Evolutionary conservation across 192 early-diverging fungal genomes (phyloP).

Genomic region (Coemansia pectinata): DNA sequence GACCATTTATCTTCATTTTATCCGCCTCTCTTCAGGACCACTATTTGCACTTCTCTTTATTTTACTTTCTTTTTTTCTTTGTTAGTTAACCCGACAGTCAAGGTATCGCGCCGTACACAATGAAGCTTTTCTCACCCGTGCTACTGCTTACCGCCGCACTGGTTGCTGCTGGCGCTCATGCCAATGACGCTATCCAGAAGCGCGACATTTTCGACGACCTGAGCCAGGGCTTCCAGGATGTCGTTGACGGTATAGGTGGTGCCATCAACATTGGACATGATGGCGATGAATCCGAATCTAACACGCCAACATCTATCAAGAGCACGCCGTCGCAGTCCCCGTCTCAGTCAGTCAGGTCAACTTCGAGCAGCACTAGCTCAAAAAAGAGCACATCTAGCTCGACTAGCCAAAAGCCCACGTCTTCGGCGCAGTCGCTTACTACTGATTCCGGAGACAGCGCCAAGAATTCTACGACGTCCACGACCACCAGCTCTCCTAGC

Average conservation of each 20-base stretch:
- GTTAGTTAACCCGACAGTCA: not conserved
- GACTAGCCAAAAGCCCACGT: not conserved
- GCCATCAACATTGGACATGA: constrained; percentile 7
- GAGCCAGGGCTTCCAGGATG: not conserved
- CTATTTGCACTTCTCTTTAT: not conserved
- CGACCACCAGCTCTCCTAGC: not conserved
- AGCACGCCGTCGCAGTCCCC: not conserved
- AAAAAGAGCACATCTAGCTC: not conserved
- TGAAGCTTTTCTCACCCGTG: constrained; percentile 4
- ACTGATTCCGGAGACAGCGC: not conserved
- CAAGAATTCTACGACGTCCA: not conserved
- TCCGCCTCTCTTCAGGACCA: not conserved
- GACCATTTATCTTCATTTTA: not conserved
- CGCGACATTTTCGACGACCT: constrained; percentile 8
- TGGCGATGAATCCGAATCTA: not conserved
- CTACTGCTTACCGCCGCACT: not conserved
- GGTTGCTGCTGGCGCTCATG: not conserved
- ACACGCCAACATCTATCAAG: not conserved
- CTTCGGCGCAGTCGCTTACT: not conserved
- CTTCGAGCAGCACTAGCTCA: not conserved
- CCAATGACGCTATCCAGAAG: constrained; percentile 5
- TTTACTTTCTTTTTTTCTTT: constrained; percentile 1
- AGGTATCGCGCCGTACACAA: not conserved
- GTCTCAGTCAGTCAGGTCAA: constrained; percentile 4
- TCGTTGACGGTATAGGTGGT: not conserved